Evolutionary conservation across 768 basidiomycete genomes (phyloP), one percentile per base, ranked within the genome.

Genomic region (Postia placenta): DNA sequence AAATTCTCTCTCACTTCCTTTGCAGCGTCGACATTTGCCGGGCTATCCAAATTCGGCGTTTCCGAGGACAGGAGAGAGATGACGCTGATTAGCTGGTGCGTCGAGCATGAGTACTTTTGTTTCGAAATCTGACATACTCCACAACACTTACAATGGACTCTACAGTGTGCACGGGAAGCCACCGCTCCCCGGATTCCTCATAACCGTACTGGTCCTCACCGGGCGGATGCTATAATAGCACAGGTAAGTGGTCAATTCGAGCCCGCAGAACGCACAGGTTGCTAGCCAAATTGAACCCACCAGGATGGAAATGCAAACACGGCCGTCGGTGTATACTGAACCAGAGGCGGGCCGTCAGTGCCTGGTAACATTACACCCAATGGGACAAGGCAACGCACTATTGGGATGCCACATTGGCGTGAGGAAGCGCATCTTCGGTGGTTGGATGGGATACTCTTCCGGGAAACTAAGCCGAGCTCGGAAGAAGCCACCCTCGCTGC

Each of bases 351-450:
- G n/a, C 48, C 19, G 20, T 50, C 26, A 46, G 33, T 36, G 24
- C 11, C 12, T 22, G n/a, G n/a, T n/a, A n/a, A n/a, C n/a, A n/a
- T n/a, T n/a, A n/a, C n/a, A n/a, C n/a, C n/a, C n/a, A n/a, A 17
- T 6, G n/a, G 22, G 3, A 20, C 24, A 24, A 46, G 27, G 9
- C 47, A 15, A 70, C 85, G 58, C 48, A 94, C 95, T 94, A 66
- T 97, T 99, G 1, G 96, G 96, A 69, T 99, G 96, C 83, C 94
- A 92, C 80, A 99, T 89, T 28, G 84, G 85, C 1, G 96, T 97
- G 57, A 88, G 79, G 62, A 99, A 99, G 19, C 80, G 83, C 90
- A 98, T 90, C 81, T 92, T 94, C 30, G 96, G 95, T 6, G 94
- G 94, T 42, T 83, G 73, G 46, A 95, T 68, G 23, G 95, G 95